Base-by-base conservation (phyloP, 257 asterid species). In the Plantago ovata region DNA sequence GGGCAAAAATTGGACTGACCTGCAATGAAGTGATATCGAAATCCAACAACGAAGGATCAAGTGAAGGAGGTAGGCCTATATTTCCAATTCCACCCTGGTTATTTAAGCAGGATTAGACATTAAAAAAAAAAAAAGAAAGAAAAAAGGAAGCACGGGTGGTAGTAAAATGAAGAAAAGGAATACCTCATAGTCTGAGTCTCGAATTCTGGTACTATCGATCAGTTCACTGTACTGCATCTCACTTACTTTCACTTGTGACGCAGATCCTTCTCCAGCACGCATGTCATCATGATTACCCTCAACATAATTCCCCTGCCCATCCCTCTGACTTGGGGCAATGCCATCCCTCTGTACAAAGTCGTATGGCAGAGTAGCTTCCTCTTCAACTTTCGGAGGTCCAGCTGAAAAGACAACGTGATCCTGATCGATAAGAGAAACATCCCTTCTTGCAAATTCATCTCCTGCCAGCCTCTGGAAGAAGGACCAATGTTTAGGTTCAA, bases 401-500 rank as follows among this genome's bases (percentile, higher is more conserved):
- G 84, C 43, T 14, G 96, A 64, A 69, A 74, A 77, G 23, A 81
- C 74, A 49, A 81, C 73, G 57, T 87, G 95, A 70, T 91, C 96
- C 76, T 91, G 96, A 71, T 87, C 98, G 36, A 91, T 89, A 69
- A 89, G 87, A 66, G 95, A 89, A 64, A 86, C 79, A 68, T 87
- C 94, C 59, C 79, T 91, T 73, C 82, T 77, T 24, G 83, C 51
- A 77, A 91, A 87, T 64, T 74, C 92, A 75, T 85, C 88, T 62
- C 96, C 94, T 24, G 92, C 95, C 79, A 87, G 74, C 66, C 85
- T 83, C 75, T 84, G 87, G 76, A 91, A 91, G 83, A 81, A 91
- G 58, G 98, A 91, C 98, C 98, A 91, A 69, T 72, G 88, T 68
- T 87, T 72, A 22, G 98, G 98, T 10, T 91, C 98, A 58, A 83